Conservation (phyloP, 805 yeast genomes). For the Nakazawaea wickerhamii region DNA sequence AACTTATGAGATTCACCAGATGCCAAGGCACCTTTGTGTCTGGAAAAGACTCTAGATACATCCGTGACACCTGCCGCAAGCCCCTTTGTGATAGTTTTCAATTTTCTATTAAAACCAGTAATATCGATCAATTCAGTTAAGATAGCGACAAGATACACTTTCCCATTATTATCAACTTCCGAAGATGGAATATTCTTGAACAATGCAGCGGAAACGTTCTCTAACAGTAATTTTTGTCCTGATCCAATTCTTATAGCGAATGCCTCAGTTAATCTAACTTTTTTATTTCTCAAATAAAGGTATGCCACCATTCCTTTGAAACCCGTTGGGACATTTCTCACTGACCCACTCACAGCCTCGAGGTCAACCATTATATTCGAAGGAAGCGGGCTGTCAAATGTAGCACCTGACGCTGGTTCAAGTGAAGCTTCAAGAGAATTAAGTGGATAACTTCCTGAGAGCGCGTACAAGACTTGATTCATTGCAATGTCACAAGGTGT, state of each 20-base stretch:
- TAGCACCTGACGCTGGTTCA: conserved; percentile 40
- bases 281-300: conserved; percentile 61
- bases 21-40: conserved; percentile 52
- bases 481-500: conserved; percentile 55
- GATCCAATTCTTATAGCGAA: conserved; percentile 63
- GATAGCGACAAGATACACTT: conserved; percentile 71
- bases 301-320: conserved; percentile 69
- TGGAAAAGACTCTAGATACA: conserved; percentile 70
- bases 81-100: conserved; percentile 59
- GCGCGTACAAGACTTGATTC: conserved; percentile 64
- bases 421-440: conserved; percentile 28
- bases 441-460: conserved; percentile 67
- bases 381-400: conserved; percentile 46
- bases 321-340: conserved; percentile 57
- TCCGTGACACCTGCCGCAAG: conserved; percentile 87
- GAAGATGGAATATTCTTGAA: conserved; percentile 70
- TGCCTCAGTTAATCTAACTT: conserved; percentile 69
- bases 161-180: conserved; percentile 51
- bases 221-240: conserved; percentile 52
- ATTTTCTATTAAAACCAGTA: conserved; percentile 18
- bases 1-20: conserved; percentile 68
- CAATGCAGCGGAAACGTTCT: conserved; percentile 71
- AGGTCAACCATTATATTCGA: conserved; percentile 74
- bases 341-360: conserved; percentile 58
- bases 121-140: conserved; percentile 65